Evolutionary conservation across 345 rosid genomes (phyloP), one percentile per base, ranked within the genome.

Genomic region (Carallia pectinifolia): DNA sequence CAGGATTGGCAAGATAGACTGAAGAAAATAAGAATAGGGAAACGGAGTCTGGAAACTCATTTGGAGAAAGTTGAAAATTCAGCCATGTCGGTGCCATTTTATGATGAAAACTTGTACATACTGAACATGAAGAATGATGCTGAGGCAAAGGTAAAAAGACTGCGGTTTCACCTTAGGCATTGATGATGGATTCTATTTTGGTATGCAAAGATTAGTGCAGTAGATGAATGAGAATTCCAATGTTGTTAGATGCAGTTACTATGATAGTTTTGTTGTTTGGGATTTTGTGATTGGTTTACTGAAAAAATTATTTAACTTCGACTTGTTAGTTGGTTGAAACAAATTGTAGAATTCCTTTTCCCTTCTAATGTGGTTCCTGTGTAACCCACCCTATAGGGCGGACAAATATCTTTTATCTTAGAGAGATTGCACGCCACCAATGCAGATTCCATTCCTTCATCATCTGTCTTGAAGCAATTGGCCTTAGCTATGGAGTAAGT

Each of bases 1-100:
- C 89, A 86, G 72, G 96, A 91, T 68, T 95, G 97, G 99, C 97
- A 95, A 66, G 89, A 84, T 71, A 88, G 80, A 71, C 72, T 95
- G 37, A 90, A 77, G 81, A 86, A 85, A 84, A 87, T 91, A 44
- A 70, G 87, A 74, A 72, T 77, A 65, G 92, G 96, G 60, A 90
- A 72, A 81, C 90, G 82, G 80, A 93, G 76, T 75, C 84, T 71
- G 5, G 96, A 87, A 72, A 89, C 81, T 71, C 69, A 80, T 36
- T 27, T 70, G 2, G 90, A 88, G 16, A 86, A 82, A 80, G 68
- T 74, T 56, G 96, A 86, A 68, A 83, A 84, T 73, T 68, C 82
- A 63, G 75, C 79, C 39, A 91, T 90, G 97, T 84, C 96, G 9
- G 77, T 79, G 36, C 85, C 89, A 53, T 84, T 84, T 63, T 88